Evolutionary conservation across 768 basidiomycete species (phyloP), one percentile per base, ranked within the genome.

Genomic region (Tricholoma furcatifolium): DNA sequence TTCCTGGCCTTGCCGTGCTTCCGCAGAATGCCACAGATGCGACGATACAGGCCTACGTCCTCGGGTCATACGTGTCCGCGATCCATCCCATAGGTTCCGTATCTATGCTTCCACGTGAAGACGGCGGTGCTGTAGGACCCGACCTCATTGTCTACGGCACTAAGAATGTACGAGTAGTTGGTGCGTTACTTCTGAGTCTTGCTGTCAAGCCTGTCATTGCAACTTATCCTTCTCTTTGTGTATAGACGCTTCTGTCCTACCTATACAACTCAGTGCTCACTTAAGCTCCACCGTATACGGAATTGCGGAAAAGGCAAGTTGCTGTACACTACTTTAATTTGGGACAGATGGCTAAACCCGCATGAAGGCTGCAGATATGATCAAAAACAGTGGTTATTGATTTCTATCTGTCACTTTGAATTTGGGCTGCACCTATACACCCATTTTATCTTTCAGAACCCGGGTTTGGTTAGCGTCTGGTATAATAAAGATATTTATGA

Each of bases 81-180:
- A 17, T 55, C 31, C 57, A 59, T 39, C 57, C 57, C 0, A 47
- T 59, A 17, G 57, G 57, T 4, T 49, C 57, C 15, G 54, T 59
- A 11, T 24, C 57, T 21, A 55, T 59, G 57, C 57, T 59, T 34
- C 57, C 57, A 4, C 46, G 51, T 18, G 34, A 50, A 30, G 24
- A 43, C 6, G 57, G 57, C 11, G 57, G 57, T 14, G 57, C 57
- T 1, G 57, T 59, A 23, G 54, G 57, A 12, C 54, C 57, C 12
- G 57, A 59, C 18, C 54, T 55, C 4, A 21, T 55, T 3, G 54
- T 59, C 7, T 59, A 59, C 38, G 54, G 54, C 12, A 59, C 57
- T 9, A 8, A 6, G n/a, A 59, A 59, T 35, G 57, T 59, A 0
- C 38, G 57, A 24, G 57, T 59, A 15, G 51, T 55, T 9, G 57